Base-by-base conservation (phyloP, 2,329 filamentous ascomycete genomes). In the Diaporthe destruens region DNA sequence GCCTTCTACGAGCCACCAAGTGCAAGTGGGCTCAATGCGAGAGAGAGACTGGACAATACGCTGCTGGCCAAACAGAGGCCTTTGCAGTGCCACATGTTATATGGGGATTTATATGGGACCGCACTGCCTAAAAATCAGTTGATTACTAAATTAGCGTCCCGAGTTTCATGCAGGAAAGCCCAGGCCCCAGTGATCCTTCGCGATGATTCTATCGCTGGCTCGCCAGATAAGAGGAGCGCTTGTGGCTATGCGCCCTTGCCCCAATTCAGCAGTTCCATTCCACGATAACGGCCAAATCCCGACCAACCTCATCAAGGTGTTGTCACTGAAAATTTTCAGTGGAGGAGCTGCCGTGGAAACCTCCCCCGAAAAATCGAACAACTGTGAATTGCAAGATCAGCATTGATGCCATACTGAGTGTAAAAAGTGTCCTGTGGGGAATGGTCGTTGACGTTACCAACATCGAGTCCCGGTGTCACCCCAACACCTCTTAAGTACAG, bases 241-340 rank as follows among this genome's bases (percentile, higher is more conserved):
- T 49, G 44, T 18, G 61, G 42, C 44, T 51, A 65, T 36, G 44
- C 61, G 32, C 61, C 42, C 61, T 65, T 65, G 61, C 51, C 61
- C 61, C 61, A 29, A 65, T 51, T 36, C 25, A 65, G 61, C 44
- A 65, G 44, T 51, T 25, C 44, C 44, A 20, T 51, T 32, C 18
- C 18, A 49, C 61, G 61, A 65, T 51, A 65, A 51, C 61, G 61
- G 61, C 44, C 29, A 65, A 65, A 6, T 65, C 61, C 61, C 61
- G 61, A 65, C 44, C 32, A 51, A 44, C 44, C 9, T 65, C 20
- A 47, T 65, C 36, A 42, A 16, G 23, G 32, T 25, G 9, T 36
- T 65, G 44, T 25, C 57, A 18, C 47, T 47, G 57, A 65, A 51
- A 65, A 51, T 51, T 65, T 51, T 65, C 29, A 18, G 20, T 29